Base-by-base conservation (phyloP, 805 yeast genomes). In the Tetrapisispora pingtungensis region DNA sequence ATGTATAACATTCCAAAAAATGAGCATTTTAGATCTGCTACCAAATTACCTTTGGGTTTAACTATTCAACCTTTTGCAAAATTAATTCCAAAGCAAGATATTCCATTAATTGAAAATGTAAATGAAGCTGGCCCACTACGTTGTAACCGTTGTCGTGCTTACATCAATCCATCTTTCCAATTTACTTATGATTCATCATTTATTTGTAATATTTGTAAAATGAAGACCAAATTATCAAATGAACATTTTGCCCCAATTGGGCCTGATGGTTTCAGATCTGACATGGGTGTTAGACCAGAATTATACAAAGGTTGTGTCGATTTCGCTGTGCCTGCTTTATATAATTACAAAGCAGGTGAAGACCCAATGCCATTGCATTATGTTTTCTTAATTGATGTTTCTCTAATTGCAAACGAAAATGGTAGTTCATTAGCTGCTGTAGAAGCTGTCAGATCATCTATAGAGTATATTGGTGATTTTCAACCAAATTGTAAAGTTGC, bases 141-240 rank as follows among this genome's bases (percentile, higher is more conserved):
- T 51, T 90, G 97, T 64, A 75, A 78, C 50, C 80, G 97, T 48
- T 90, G 97, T 65, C 76, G 96, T 44, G 77, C 95, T 1, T 90
- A 87, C 61, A 71, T 88, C 50, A 90, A 89, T 59, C 90, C 96
- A 2, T 75, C 80, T 24, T 81, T 84, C 80, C 79, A 77, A 52
- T 67, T 71, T 43, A 72, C 77, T 5, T 72, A 71, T 42, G 78
- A 80, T 18, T 74, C 78, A 40, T 69, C 67, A 44, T 83, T 86
- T 64, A 70, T 77, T 10, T 90, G 97, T 69, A 89, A 89, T 63
- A 74, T 90, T 56, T 90, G 97, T 66, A 80, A 78, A 50, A 82
- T 82, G 55, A 74, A 84, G 43, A 82, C 81, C 54, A 66, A 70
- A 3, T 78, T 83, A 15, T 86, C 95, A 0, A 60, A 62, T 10